phyloP scores from a whole-genome alignment of 2,329 filamentous ascomycete genomes.

The Aspergillus terreus region DNA sequence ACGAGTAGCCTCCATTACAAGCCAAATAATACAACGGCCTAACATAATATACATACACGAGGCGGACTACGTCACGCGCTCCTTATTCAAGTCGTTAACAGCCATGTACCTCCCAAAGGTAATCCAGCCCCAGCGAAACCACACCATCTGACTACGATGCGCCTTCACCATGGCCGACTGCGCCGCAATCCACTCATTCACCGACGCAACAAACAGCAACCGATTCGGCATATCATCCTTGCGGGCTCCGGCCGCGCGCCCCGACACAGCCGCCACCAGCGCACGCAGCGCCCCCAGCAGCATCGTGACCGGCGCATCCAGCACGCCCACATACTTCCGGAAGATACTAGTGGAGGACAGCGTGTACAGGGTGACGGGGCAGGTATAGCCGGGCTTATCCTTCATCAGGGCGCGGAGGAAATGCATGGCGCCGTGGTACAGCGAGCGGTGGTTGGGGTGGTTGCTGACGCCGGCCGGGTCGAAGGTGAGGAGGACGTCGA shows the following conservation, averaged over 20 bases:
- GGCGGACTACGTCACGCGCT: constrained; percentile 40
- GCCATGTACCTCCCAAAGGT: constrained; percentile 88
- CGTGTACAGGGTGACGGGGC: constrained; percentile 81
- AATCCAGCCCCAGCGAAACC: constrained; percentile 98
- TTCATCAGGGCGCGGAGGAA: constrained; percentile 68
- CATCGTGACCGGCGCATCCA: constrained; percentile 74
- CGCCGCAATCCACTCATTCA: constrained; percentile 62
- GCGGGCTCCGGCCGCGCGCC: constrained; percentile 20
- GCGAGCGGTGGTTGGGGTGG: constrained; percentile 89
- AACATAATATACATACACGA: background rate
- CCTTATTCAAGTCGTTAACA: constrained; percentile 76
- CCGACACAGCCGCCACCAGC: constrained; percentile 11
- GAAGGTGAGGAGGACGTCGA: constrained; percentile 87
- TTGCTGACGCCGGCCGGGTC: constrained; percentile 76
- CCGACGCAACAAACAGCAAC: constrained; percentile 68
- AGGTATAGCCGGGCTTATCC: constrained; percentile 60
- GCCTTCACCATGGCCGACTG: constrained; percentile 84
- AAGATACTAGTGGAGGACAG: constrained; percentile 67
- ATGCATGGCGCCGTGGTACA: constrained; percentile 73
- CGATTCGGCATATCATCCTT: constrained; percentile 54
- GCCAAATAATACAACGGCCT: background rate
- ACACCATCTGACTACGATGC: constrained; percentile 95
- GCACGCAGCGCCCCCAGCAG: constrained; percentile 48
- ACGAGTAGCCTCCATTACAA: background rate
- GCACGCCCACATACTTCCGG: constrained; percentile 76